phyloP scores from a whole-genome alignment of 306 rosid genomes.

The Cucumis cinereus region DNA sequence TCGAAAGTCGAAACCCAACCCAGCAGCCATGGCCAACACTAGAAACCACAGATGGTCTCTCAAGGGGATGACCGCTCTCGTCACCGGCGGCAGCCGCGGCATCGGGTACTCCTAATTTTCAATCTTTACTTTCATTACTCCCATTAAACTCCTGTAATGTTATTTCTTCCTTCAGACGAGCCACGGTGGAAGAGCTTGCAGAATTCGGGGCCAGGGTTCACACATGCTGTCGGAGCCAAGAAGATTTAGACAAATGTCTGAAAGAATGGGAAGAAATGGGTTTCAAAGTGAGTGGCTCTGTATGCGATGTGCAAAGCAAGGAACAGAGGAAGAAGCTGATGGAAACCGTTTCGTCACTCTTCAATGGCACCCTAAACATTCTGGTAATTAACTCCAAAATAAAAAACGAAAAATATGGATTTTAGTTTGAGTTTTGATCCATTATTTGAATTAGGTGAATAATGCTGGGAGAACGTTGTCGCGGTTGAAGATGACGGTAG shows the following conservation, averaged over 20 bases:
- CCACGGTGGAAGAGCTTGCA: slow-evolving; percentile 40
- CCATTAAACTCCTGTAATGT: not conserved
- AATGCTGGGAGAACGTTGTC: not conserved
- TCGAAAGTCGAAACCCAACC: not conserved
- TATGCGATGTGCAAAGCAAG: slow-evolving; percentile 21
- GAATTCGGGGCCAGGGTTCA: slow-evolving; percentile 32
- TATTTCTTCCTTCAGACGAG: slow-evolving; percentile 8
- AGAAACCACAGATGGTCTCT: slow-evolving; percentile 33
- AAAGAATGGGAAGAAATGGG: slow-evolving; percentile 31
- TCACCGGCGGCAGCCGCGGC: slow-evolving; percentile 41
- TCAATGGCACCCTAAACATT: slow-evolving; percentile 33
- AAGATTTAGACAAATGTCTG: slow-evolving; percentile 16
- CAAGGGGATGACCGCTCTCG: slow-evolving; percentile 37
- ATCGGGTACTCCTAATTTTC: slow-evolving; percentile 21
- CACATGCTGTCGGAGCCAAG: slow-evolving; percentile 28
- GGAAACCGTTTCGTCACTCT: slow-evolving; percentile 20
- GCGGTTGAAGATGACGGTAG: not conserved
- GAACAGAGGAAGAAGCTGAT: slow-evolving; percentile 25
- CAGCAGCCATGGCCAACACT: slow-evolving; percentile 7
- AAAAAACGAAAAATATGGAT: too few relatives aligned
- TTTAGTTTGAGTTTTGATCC: not conserved
- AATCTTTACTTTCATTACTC: too few relatives aligned
- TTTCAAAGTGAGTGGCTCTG: slow-evolving; percentile 25
- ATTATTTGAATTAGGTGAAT: not conserved
- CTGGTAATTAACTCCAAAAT: slow-evolving; percentile 1